A percentile compares a stretch with the other conserved stretches of the same genome.
Conservation (phyloP, 306 rosid genomes). For the Hippophae rhamnoides region DNA sequence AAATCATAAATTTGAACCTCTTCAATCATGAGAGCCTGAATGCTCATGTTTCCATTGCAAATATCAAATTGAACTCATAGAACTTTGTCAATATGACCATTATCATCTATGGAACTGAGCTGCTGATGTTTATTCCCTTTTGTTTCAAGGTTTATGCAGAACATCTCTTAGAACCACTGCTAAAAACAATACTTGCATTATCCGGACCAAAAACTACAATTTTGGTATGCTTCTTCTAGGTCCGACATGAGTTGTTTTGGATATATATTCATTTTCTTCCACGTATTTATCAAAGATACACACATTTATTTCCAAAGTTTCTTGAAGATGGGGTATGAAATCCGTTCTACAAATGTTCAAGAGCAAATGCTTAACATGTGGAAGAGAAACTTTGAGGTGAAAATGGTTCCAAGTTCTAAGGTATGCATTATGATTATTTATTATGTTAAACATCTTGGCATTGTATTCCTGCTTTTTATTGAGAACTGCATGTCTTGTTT, state of each 20-base stretch:
- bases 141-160: conserved; percentile 67
- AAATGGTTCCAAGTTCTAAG: conserved; percentile 70
- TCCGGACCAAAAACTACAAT: conserved; percentile 82
- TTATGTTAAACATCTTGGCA: not conserved
- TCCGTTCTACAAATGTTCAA: conserved; percentile 71
- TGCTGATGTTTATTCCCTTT: conserved; percentile 9
- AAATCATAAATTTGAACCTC: too few relatives aligned
- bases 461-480: too few relatives aligned
- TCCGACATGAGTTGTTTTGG: not conserved
- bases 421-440: conserved; percentile 22
- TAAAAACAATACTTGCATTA: conserved; percentile 66
- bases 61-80: not conserved
- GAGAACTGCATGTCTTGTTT: not conserved
- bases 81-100: not conserved
- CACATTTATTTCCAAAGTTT: conserved; percentile 9
- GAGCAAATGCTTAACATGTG: conserved; percentile 95
- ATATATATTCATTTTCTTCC: not conserved
- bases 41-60: too few relatives aligned
- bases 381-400: conserved; percentile 61
- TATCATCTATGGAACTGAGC: not conserved
- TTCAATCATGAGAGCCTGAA: too few relatives aligned
- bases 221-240: conserved; percentile 33
- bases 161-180: conserved; percentile 73
- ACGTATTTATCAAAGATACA: conserved; percentile 1
- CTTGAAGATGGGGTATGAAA: conserved; percentile 84